Percentiles rank a stretch among this genome's conserved stretches.
Conservation (phyloP, 805 yeast species). For the Metschnikowia henanensis region DNA sequence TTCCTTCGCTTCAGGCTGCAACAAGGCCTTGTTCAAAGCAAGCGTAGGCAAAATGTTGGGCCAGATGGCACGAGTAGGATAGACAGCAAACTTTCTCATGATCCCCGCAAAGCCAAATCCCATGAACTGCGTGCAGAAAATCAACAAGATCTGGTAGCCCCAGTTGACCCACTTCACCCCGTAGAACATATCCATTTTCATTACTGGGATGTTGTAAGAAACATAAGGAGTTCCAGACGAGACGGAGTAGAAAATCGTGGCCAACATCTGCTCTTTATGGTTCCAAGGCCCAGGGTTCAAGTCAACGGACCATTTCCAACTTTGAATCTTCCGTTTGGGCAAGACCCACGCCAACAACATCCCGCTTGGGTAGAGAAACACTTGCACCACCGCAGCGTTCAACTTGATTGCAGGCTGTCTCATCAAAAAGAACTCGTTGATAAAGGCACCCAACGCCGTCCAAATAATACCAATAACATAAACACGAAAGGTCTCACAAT, state of each 20-base stretch:
- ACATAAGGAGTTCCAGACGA: slow-evolving; percentile 51
- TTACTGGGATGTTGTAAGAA: slow-evolving; percentile 35
- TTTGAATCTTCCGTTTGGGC: slow-evolving; percentile 41
- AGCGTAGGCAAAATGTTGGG: slow-evolving; percentile 62
- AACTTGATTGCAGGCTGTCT: slow-evolving; percentile 55
- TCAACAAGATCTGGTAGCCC: slow-evolving; percentile 55
- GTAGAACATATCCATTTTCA: slow-evolving; percentile 44
- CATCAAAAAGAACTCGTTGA: slow-evolving; percentile 57
- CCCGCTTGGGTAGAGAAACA: slow-evolving; percentile 64
- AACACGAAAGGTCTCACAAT: slow-evolving; percentile 54
- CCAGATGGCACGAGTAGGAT: slow-evolving; percentile 68
- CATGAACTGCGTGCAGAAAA: slow-evolving; percentile 57
- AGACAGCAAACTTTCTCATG: slow-evolving; percentile 55
- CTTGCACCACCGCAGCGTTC: slow-evolving; percentile 53
- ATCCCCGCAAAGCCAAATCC: slow-evolving; percentile 72
- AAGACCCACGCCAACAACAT: slow-evolving; percentile 37
- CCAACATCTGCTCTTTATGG: slow-evolving; percentile 59
- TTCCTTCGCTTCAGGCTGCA: slow-evolving; percentile 49
- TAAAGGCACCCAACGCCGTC: slow-evolving; percentile 55
- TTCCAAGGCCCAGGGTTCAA: slow-evolving; percentile 65
- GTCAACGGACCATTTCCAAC: slow-evolving; percentile 40
- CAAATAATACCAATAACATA: slow-evolving; percentile 51
- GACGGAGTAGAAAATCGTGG: slow-evolving; percentile 53
- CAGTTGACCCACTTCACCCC: slow-evolving; percentile 38
- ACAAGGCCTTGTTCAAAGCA: slow-evolving; percentile 54